Conservation (phyloP, 2,329 filamentous ascomycete genomes). For the Metarhizium guizhouense region DNA sequence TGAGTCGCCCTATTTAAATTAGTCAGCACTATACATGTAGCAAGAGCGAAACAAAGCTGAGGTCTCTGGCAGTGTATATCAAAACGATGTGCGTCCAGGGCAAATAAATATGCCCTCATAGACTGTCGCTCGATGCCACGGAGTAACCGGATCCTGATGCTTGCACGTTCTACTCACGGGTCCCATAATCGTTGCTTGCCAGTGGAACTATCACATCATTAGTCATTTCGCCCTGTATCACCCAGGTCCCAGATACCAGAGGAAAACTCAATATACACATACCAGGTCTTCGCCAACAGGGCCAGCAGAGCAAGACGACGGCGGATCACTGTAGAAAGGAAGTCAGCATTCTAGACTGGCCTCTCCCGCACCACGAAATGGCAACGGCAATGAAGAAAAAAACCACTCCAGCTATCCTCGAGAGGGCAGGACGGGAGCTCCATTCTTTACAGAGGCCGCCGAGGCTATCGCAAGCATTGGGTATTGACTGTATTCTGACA, state of each 20-base stretch:
- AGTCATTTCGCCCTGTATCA: constrained; percentile 8
- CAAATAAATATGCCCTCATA: background rate
- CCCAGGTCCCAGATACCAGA: background rate
- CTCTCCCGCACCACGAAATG: background rate
- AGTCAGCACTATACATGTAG: constrained; percentile 17
- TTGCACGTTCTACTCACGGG: constrained; percentile 56
- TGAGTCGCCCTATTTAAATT: constrained; percentile 65
- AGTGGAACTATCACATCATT: constrained; percentile 70
- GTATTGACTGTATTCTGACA: constrained; percentile 7
- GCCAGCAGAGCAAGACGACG: constrained; percentile 96
- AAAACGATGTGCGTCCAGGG: background rate
- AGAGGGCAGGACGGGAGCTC: background rate
- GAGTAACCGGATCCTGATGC: background rate
- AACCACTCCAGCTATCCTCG: background rate
- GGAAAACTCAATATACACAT: constrained; percentile 34
- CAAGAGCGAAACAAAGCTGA: background rate
- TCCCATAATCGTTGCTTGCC: constrained; percentile 99
- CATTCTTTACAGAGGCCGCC: background rate
- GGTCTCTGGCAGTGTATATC: background rate
- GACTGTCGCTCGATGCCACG: background rate
- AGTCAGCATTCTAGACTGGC: constrained; percentile 12
- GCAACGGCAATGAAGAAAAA: background rate
- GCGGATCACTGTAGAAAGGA: constrained; percentile 66
- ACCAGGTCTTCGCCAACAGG: constrained; percentile 97
- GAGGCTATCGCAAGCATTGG: constrained; percentile 6